A percentile compares a stretch with the other conserved stretches of the same genome.
phyloP scores from a whole-genome alignment of 2,329 filamentous ascomycete species.

The Clonostachys chloroleuca region DNA sequence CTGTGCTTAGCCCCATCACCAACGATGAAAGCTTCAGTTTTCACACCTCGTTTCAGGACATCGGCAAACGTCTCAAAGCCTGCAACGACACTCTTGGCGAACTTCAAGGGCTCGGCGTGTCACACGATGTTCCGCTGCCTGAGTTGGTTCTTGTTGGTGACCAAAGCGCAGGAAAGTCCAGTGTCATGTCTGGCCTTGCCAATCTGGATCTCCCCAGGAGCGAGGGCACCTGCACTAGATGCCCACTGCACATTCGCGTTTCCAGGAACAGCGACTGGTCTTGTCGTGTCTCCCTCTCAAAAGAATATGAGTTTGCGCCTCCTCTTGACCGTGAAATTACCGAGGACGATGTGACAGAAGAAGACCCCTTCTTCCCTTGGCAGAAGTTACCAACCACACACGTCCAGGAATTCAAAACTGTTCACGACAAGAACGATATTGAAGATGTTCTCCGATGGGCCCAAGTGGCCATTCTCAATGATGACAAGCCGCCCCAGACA shows the following conservation, averaged over 20 bases:
- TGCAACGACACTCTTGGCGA: constrained; percentile 64
- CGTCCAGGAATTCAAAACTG: constrained; percentile 56
- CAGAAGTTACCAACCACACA: constrained; percentile 34
- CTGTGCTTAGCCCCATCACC: constrained; percentile 13
- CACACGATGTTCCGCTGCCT: constrained; percentile 66
- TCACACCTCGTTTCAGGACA: constrained; percentile 39
- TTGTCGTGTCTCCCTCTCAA: constrained; percentile 62
- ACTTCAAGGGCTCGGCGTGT: constrained; percentile 68
- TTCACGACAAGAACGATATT: constrained; percentile 58
- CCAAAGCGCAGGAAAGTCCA: constrained; percentile 81
- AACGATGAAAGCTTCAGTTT: constrained; percentile 30
- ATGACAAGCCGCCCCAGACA: constrained; percentile 41
- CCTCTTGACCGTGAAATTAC: constrained; percentile 26
- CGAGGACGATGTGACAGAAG: constrained; percentile 39
- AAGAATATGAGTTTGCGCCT: constrained; percentile 55
- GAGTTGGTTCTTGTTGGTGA: constrained; percentile 83
- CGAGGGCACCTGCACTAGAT: constrained; percentile 72
- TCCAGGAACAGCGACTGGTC: constrained; percentile 57
- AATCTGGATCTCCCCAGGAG: constrained; percentile 69
- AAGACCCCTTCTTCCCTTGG: constrained; percentile 65
- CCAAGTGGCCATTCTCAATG: constrained; percentile 74
- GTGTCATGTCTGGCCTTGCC: constrained; percentile 57
- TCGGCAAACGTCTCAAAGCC: constrained; percentile 59
- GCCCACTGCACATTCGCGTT: constrained; percentile 75
- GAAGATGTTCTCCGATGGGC: constrained; percentile 68